Evolutionary conservation across 2,329 filamentous ascomycete genomes (phyloP).

Genomic region (Talaromyces sp.): DNA sequence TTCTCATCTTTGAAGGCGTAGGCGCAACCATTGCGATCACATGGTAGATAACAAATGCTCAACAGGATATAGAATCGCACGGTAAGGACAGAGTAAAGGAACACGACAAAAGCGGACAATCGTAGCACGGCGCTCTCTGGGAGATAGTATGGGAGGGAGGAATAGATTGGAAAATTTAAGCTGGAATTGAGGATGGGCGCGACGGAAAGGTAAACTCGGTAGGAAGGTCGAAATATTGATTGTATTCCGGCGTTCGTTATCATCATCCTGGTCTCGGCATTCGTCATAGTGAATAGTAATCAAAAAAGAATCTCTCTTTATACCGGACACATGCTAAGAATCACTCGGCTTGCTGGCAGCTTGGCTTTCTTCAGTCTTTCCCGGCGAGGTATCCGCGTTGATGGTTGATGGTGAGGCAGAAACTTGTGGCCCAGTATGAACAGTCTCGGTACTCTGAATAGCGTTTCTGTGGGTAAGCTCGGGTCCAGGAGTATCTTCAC

Average conservation of each 20-base stretch:
- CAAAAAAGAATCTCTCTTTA: constrained; percentile 8
- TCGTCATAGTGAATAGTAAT: not conserved
- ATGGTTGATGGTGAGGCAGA: constrained; percentile 41
- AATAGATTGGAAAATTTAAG: constrained; percentile 7
- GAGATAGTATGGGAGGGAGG: not conserved
- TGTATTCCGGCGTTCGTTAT: constrained; percentile 15
- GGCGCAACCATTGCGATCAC: not conserved
- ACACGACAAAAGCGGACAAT: constrained; percentile 18
- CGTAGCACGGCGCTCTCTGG: constrained; percentile 10
- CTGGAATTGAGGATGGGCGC: not conserved
- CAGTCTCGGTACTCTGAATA: constrained; percentile 25
- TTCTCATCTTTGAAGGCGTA: not conserved
- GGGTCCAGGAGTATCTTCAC: constrained; percentile 55
- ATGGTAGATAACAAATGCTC: not conserved
- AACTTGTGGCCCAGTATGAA: constrained; percentile 27
- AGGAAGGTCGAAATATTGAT: constrained; percentile 11
- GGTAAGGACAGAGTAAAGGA: constrained; percentile 14
- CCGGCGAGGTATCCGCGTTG: constrained; percentile 34
- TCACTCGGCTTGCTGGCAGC: constrained; percentile 21
- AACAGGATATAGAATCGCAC: constrained; percentile 12
- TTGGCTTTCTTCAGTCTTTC: constrained; percentile 23
- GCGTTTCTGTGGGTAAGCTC: constrained; percentile 36
- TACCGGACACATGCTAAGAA: constrained; percentile 20
- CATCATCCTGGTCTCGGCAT: constrained; percentile 17
- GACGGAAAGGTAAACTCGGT: constrained; percentile 23